phyloP scores from a whole-genome alignment of 768 basidiomycete genomes.

The Punctularia strigosozonata region DNA sequence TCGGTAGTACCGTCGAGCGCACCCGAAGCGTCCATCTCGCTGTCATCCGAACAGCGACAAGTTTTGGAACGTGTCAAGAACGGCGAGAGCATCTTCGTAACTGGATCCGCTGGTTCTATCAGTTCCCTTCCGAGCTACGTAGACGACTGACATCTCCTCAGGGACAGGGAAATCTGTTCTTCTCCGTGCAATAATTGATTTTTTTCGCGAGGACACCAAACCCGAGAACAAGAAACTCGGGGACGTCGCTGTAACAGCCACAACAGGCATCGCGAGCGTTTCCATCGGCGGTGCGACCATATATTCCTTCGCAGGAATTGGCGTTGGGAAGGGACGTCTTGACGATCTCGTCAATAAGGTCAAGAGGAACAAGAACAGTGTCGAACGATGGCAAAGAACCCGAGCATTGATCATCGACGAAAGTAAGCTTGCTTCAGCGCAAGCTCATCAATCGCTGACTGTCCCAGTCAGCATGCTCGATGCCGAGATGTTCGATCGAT shows the following conservation, averaged over 20 bases:
- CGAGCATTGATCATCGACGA: constrained; percentile 76
- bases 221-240: too few species aligned
- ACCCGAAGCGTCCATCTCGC: too few species aligned
- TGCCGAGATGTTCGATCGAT: constrained; percentile 67
- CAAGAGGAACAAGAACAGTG: constrained; percentile 26
- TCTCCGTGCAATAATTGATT: constrained; percentile 60
- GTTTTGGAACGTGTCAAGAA: constrained; percentile 42
- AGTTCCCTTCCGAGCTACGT: constrained; percentile 7
- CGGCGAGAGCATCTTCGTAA: constrained; percentile 70
- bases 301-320: constrained; percentile 77
- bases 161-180: constrained; percentile 82
- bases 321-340: constrained; percentile 49
- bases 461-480: constrained; percentile 93
- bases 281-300: constrained; percentile 77
- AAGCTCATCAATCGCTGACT: too few species aligned
- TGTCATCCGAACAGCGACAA: constrained; percentile 41
- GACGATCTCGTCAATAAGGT: constrained; percentile 45
- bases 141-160: too few species aligned
- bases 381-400: constrained; percentile 46
- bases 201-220: too few species aligned
- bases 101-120: constrained; percentile 75
- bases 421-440: constrained; percentile 35
- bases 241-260: constrained; percentile 78
- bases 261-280: constrained; percentile 68
- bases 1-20: too few species aligned